Conservation (phyloP, 352 stramenopile species). For the Lagenidium giganteum region DNA sequence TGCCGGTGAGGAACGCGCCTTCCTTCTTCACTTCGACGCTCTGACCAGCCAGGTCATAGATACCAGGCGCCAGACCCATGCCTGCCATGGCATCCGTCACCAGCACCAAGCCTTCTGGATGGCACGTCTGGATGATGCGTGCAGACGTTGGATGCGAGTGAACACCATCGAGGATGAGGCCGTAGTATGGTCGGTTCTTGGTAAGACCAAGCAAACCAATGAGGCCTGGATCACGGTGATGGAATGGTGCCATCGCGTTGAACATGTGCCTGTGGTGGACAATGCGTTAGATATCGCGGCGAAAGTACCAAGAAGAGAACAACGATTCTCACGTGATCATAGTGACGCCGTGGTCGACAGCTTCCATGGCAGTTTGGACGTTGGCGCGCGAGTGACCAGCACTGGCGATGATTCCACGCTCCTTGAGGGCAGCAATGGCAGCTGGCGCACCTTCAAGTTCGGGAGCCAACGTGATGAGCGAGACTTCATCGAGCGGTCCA, state of each 20-base stretch:
- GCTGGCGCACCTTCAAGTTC: slow-evolving; percentile 71
- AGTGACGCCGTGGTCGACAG: slow-evolving; percentile 53
- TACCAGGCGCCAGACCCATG: slow-evolving; percentile 71
- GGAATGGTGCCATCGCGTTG: slow-evolving; percentile 90
- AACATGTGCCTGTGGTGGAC: slow-evolving; percentile 64
- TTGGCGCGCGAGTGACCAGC: slow-evolving; percentile 76
- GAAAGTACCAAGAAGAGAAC: slow-evolving; percentile 1
- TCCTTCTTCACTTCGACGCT: slow-evolving; percentile 45
- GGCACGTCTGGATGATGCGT: slow-evolving; percentile 73
- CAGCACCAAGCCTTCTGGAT: slow-evolving; percentile 77
- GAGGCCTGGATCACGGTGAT: slow-evolving; percentile 87
- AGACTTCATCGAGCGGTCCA: slow-evolving; percentile 47
- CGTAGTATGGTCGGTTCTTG: slow-evolving; percentile 54
- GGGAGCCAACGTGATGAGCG: slow-evolving; percentile 84
- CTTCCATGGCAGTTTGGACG: slow-evolving; percentile 61
- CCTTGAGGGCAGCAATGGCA: slow-evolving; percentile 34
- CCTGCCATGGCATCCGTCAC: slow-evolving; percentile 80
- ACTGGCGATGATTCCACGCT: slow-evolving; percentile 47
- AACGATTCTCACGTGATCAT: slow-evolving; percentile 87
- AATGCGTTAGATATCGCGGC: neutral
- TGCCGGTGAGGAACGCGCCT: slow-evolving; percentile 51
- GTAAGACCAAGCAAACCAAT: slow-evolving; percentile 74
- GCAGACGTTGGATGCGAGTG: slow-evolving; percentile 79
- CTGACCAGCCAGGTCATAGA: slow-evolving; percentile 70
- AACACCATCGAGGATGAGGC: slow-evolving; percentile 86